Evolutionary conservation across 225 moss, liverwort and hornwort species (phyloP).

Genomic region (Straminergon stramineum): DNA sequence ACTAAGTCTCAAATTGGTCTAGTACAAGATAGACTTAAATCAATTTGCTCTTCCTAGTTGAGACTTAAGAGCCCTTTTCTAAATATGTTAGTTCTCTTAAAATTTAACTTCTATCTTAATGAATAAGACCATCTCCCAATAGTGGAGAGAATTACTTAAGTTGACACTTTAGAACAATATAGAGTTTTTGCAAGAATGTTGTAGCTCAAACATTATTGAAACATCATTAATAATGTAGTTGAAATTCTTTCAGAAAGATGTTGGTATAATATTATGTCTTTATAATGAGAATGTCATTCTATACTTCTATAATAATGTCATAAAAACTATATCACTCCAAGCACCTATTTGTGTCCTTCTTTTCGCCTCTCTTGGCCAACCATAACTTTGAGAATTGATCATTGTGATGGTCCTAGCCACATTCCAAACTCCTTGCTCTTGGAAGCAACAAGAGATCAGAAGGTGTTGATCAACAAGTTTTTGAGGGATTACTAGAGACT

Average conservation of each 20-base stretch:
- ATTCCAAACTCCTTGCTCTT: neutral
- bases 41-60: neutral
- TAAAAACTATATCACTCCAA: neutral
- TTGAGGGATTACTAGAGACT: rapidly evolving
- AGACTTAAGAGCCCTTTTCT: neutral
- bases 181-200: rapidly evolving
- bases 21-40: no score
- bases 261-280: neutral
- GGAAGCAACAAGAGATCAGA: neutral
- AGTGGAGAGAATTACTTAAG: neutral
- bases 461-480: rapidly evolving
- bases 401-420: neutral
- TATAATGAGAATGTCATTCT: rapidly evolving
- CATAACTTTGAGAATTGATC: neutral
- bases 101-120: neutral
- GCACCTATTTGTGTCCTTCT: neutral
- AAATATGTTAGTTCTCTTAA: neutral
- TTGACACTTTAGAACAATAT: neutral
- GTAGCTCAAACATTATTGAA: no score
- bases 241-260: no score
- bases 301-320: neutral
- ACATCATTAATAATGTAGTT: neutral
- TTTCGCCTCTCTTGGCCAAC: slow-evolving; percentile 1
- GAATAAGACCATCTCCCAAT: neutral
- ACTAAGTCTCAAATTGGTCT: no score